Evolutionary conservation across 495 filamentous ascomycete species (phyloP).

Genomic region (Durotheca rogersii): DNA sequence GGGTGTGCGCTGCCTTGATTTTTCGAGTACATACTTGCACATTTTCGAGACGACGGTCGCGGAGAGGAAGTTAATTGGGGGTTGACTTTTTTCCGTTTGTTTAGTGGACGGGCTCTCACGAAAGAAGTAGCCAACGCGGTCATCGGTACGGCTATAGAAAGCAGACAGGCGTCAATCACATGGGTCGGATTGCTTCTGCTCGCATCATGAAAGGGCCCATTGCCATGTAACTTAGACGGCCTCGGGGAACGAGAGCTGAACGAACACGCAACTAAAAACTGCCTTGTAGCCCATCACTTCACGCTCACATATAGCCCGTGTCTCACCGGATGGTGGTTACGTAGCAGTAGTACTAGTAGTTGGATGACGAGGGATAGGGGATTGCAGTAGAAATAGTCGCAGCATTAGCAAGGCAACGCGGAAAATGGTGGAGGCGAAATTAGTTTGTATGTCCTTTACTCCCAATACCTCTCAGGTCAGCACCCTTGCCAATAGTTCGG

Average conservation of each 20-base stretch:
- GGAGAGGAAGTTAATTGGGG: slow-evolving; percentile 26
- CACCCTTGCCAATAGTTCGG: too few relatives aligned
- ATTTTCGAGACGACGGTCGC: slow-evolving; percentile 20
- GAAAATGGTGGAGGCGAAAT: too few relatives aligned
- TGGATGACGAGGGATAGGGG: too few relatives aligned
- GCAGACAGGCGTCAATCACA: slow-evolving; percentile 27
- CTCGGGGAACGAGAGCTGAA: slow-evolving; percentile 22
- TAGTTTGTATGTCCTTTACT: too few relatives aligned
- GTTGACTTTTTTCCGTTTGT: slow-evolving; percentile 24
- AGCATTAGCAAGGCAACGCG: too few relatives aligned
- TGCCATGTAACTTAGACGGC: slow-evolving; percentile 31
- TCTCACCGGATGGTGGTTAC: neutral
- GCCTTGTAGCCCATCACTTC: too few relatives aligned
- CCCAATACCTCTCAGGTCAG: too few relatives aligned
- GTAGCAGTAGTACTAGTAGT: too few relatives aligned
- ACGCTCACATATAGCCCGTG: too few relatives aligned
- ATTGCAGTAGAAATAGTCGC: too few relatives aligned
- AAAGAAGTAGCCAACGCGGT: slow-evolving; percentile 15
- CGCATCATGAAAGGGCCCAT: slow-evolving; percentile 27
- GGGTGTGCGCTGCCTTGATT: slow-evolving; percentile 25
- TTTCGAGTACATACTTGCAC: slow-evolving; percentile 36
- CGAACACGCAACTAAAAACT: slow-evolving; percentile 17
- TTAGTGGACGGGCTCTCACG: slow-evolving; percentile 21
- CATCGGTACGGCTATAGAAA: slow-evolving; percentile 28
- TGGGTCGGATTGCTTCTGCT: slow-evolving; percentile 28